Base-by-base conservation (phyloP, 2,329 filamentous ascomycete species). In the Diplodia sapinea region DNA sequence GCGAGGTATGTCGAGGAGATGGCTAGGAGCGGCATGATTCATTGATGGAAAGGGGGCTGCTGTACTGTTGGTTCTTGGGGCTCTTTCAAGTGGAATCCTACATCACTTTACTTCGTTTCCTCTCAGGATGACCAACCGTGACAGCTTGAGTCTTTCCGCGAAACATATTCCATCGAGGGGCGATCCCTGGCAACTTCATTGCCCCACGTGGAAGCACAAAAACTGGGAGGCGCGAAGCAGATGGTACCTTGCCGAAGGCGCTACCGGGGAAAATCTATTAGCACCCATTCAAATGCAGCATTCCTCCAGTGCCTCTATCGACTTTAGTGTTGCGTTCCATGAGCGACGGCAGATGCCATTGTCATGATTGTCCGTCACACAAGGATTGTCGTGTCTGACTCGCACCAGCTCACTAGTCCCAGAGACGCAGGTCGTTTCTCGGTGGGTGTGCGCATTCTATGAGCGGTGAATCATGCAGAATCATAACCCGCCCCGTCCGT, bases 1-100 rank as follows among this genome's bases (percentile, higher is more conserved):
- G 77, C 74, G 69, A 74, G 74, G 40, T 80, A 79, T 70, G 79
- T 82, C 2, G 75, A 76, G 57, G 36, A 68, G 29, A 64, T 64
- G 66, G 66, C 59, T 29, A 59, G 17, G 64, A 66, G 64, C 29
- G 54, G 63, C 29, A 66, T 66, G 63, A n/a, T 66, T 29, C 63
- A 66, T 36, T 66, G 57, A 62, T 12, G 31, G 26, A 33, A 36
- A 29, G 4, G 36, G 33, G 36, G 11, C 11, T 38, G 36, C 36
- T 38, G 36, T 38, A 11, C 36, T 12, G 36, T 38, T 38, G 8
- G 2, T 38, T 38, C 11, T 38, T 12, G 8, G 11, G 36, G 36
- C 36, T 38, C 36, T 4, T 38, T 38, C 11, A 38, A 38, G 8
- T 38, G 36, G 2, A n/a, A 43, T 15, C 8, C 11, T 11, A 47